Conservation (phyloP, 208 protist species). For the Trypanosoma mega region DNA sequence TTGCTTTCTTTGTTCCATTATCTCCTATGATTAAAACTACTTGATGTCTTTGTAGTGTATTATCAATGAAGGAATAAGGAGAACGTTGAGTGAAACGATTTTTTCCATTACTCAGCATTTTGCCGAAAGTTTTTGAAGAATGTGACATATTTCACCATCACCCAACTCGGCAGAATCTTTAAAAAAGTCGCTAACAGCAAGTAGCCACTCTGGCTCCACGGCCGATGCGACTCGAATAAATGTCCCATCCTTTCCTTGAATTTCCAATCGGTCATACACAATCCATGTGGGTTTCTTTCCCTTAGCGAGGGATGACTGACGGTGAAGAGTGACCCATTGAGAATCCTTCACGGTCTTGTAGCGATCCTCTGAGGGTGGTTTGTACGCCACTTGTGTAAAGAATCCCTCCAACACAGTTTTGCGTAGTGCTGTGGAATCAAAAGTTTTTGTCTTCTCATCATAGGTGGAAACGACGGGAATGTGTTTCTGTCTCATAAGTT, state of each 20-base stretch:
- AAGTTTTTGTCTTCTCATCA: conserved; percentile 30
- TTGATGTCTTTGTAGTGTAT: too few species aligned
- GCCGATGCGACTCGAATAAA: conserved; percentile 64
- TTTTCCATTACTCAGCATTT: background rate
- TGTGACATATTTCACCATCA: conserved; percentile 57
- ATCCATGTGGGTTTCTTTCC: conserved; percentile 52
- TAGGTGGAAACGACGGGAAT: conserved; percentile 67
- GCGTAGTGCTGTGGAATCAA: conserved; percentile 71
- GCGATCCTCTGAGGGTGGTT: conserved; percentile 19
- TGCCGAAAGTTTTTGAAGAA: conserved; percentile 15
- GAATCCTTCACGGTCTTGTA: conserved; percentile 75
- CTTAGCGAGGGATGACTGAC: conserved; percentile 36
- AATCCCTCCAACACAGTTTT: conserved; percentile 83
- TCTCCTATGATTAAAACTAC: too few species aligned
- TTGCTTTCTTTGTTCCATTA: too few species aligned
- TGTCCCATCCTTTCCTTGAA: conserved; percentile 70
- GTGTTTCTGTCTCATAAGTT: conserved; percentile 46
- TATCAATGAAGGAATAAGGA: background rate
- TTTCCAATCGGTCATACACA: conserved; percentile 82
- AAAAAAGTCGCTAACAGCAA: conserved; percentile 72
- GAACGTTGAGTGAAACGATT: background rate
- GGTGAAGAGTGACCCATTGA: conserved; percentile 41
- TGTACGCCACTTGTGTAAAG: conserved; percentile 81
- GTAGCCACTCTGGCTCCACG: conserved; percentile 75
- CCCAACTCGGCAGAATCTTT: conserved; percentile 52